Evolutionary conservation across 352 stramenopile genomes (phyloP), one percentile per base, ranked within the genome.

Genomic region (Globisporangium lucens): DNA sequence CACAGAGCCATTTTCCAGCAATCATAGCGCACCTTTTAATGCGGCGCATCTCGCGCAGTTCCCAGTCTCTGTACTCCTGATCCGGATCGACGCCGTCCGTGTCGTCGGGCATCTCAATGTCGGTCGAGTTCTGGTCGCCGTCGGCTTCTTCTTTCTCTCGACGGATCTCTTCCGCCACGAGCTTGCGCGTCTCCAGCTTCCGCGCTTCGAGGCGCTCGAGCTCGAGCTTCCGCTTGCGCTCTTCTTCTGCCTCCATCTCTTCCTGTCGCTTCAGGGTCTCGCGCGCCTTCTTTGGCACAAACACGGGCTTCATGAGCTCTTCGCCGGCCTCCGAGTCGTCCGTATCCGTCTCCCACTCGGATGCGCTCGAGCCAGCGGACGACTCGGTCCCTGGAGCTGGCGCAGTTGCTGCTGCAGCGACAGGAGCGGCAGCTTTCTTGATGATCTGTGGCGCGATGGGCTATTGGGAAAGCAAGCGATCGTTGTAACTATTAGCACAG

Each of bases 41-140:
- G 12, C 96, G 87, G 20, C 85, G 80, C 79, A 99, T 89, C 75
- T 99, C 96, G 20, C 96, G 86, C 62, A 98, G 71, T 69, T 98
- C 90, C 96, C 96, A 99, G 59, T 94, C 90, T 13, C 95, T 76
- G 58, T 97, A 98, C 63, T 98, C 93, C 61, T 93, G 80, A 33
- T 93, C 85, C 3, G 97, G 89, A 59, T 97, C 82, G 30, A 97
- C n/a, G 27, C 87, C 81, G 65, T 98, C 89, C 65, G 88, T 95
- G 53, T 98, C 90, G 67, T 98, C 87, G 1, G 88, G 86, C 85
- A 97, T 97, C 36, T 97, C 87, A 8, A 75, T 79, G 61, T 97
- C 90, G 3, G 86, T 97, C 41, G 66, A 65, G 12, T 80, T 75
- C 41, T 59, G 73, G 24, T 85, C 74, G 24, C 76, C 73, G 1